phyloP scores from a whole-genome alignment of 306 rosid species.

The Nissolia schottii region DNA sequence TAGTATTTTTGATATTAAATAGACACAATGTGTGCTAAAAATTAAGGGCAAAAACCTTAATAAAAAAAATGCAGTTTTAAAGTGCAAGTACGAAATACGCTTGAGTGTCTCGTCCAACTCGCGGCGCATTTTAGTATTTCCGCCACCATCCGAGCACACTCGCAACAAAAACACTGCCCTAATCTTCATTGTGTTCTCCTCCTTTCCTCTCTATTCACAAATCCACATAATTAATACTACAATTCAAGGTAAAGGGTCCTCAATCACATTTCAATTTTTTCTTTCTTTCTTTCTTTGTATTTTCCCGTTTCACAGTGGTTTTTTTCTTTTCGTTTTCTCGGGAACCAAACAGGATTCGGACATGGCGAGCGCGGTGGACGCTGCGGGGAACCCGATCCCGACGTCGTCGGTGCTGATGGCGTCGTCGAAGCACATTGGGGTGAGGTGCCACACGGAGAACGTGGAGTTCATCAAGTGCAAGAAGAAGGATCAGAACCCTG shows the following conservation, averaged over 20 bases:
- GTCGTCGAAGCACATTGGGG: constrained; percentile 77
- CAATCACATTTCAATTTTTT: background rate
- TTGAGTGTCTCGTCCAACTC: no score
- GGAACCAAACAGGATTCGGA: constrained; percentile 10
- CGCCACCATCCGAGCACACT: background rate
- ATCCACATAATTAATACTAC: background rate
- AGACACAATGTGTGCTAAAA: no score
- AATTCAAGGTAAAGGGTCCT: constrained; percentile 20
- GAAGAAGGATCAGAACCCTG: constrained; percentile 86
- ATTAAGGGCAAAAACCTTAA: no score
- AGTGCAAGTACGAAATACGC: no score
- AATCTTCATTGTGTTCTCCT: background rate
- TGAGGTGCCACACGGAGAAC: constrained; percentile 70
- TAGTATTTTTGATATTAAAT: no score
- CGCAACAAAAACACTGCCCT: constrained; percentile 10
- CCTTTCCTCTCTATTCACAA: background rate
- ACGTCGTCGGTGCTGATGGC: constrained; percentile 90
- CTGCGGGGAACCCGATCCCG: constrained; percentile 87
- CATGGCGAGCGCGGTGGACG: constrained; percentile 80
- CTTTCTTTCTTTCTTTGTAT: background rate
- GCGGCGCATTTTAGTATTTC: background rate
- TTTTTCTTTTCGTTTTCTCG: constrained; percentile 18
- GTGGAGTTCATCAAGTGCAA: constrained; percentile 86
- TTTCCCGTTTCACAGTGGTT: background rate
- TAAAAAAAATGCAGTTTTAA: no score